Evolutionary conservation across 768 basidiomycete species (phyloP).

Genomic region (Pleurotus tuoliensis): DNA sequence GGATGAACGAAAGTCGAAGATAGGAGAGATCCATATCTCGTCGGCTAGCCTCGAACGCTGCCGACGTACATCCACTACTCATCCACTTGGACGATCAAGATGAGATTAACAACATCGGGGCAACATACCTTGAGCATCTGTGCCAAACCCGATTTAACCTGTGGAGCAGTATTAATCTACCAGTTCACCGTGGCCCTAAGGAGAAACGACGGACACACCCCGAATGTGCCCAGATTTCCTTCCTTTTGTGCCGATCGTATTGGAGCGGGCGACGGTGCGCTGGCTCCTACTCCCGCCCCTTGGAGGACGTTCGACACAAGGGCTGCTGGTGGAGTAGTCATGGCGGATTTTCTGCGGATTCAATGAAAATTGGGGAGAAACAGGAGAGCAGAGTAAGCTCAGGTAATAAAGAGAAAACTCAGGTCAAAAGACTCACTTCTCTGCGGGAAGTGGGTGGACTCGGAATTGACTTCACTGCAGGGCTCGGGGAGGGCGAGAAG

Average conservation of each 20-base stretch:
- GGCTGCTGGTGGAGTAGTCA: too few species aligned
- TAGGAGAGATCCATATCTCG: background rate
- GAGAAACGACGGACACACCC: constrained; percentile 35
- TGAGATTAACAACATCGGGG: background rate
- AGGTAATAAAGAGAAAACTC: too few species aligned
- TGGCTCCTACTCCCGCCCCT: background rate
- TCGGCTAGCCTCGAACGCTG: too few species aligned
- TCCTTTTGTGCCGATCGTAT: constrained; percentile 49
- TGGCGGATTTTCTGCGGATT: too few species aligned
- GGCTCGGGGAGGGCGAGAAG: too few species aligned
- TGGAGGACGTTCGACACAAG: too few species aligned
- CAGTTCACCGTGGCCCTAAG: too few species aligned
- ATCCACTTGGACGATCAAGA: background rate
- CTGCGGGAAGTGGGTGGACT: too few species aligned
- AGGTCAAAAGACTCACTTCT: too few species aligned
- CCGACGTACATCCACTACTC: background rate
- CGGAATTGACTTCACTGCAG: too few species aligned
- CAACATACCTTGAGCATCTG: constrained; percentile 87
- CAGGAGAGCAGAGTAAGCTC: too few species aligned
- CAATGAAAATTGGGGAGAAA: too few species aligned
- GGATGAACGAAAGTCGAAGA: constrained; percentile 6
- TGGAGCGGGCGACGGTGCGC: constrained; percentile 43
- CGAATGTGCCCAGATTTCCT: constrained; percentile 68
- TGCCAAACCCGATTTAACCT: constrained; percentile 93
- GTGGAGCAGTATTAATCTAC: background rate